Conservation (phyloP, 768 basidiomycete species). For the Calocera cornea region DNA sequence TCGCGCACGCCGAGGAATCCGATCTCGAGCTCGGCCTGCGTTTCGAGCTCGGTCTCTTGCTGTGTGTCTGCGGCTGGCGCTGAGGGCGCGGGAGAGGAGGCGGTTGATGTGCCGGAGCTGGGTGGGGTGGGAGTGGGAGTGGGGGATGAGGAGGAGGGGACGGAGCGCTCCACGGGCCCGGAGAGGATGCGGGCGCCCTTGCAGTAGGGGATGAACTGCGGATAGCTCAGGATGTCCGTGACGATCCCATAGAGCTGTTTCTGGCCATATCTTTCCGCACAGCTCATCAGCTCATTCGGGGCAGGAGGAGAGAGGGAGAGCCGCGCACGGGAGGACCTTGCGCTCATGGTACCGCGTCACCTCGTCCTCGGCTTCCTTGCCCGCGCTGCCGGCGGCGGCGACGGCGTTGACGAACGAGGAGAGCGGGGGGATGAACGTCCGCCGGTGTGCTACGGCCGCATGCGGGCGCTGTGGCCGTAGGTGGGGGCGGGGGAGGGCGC, state of each 20-base stretch:
- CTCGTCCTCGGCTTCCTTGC: slow-evolving; percentile 23
- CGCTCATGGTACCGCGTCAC: slow-evolving; percentile 63
- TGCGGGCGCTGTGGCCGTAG: not conserved
- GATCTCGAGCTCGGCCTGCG: slow-evolving; percentile 73
- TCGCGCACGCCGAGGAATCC: slow-evolving; percentile 81
- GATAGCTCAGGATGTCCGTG: slow-evolving; percentile 75
- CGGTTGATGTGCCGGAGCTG: too few relatives aligned
- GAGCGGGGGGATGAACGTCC: not conserved
- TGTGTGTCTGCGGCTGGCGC: too few relatives aligned
- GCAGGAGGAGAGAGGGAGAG: not conserved
- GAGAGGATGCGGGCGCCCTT: slow-evolving; percentile 51
- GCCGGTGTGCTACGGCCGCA: not conserved
- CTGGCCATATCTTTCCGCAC: slow-evolving; percentile 49
- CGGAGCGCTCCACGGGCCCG: slow-evolving; percentile 15
- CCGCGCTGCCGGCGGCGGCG: not conserved
- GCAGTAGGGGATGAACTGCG: slow-evolving; percentile 82
- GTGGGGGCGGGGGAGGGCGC: not conserved
- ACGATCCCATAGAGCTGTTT: slow-evolving; percentile 75
- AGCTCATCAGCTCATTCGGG: slow-evolving; percentile 1
- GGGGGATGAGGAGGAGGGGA: too few relatives aligned
- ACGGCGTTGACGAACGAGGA: not conserved
- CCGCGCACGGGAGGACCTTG: slow-evolving; percentile 74
- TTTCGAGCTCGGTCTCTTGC: slow-evolving; percentile 39
- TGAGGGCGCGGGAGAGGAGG: too few relatives aligned
- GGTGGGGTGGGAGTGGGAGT: too few relatives aligned